Base-by-base conservation (phyloP, 2,329 filamentous ascomycete species). In the Lecanosticta acicola region DNA sequence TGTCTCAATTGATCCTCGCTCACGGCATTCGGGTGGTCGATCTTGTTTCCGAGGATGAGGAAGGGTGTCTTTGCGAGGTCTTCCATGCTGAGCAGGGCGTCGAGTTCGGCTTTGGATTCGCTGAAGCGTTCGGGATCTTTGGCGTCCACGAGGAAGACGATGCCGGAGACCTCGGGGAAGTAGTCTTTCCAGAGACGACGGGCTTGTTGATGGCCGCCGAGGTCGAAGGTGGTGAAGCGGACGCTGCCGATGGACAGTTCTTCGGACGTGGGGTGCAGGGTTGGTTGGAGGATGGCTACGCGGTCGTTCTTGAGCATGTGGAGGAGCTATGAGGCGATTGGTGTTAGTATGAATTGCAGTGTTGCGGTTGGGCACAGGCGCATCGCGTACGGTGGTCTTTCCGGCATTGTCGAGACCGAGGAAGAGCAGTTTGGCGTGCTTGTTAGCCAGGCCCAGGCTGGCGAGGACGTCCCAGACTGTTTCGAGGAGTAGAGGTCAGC, bases 271-370 rank as follows among this genome's bases (percentile, higher is more conserved):
- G 89, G 89, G 74, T 95, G 89, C 53, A 94, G 81, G 57, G 89
- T 94, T 50, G 89, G 89, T 69, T 90, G 86, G 49, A 94, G 79
- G 60, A 94, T 87, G 52, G 89, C 89, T 59, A 94, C 87, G 68
- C 88, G 85, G 73, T 94, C 89, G 71, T 94, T 95, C 86, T 95
- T 95, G 71, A 95, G 72, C 89, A 95, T 94, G 72, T 95, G 89
- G 66, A 95, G 75, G 60, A 95, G 76, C 63, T 66, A 49, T 21
- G 37, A 34, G 14, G 21, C 21, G 42, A 42, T 19, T 38, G 17
- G 37, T 47, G 43, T 46, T 42, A 48, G 41, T 33, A 34, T 29
- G 13, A n/a, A 11, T 1, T 37, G 16, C 1, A 39, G 43, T n/a
- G 38, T 49, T 4, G 9, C 16, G 36, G 21, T 19, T 29, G 20